These are phyloP conservation scores for Myxozyma nipponensis DNA, from an alignment of 805 yeast species.

Conservation along the genomic window DNA sequence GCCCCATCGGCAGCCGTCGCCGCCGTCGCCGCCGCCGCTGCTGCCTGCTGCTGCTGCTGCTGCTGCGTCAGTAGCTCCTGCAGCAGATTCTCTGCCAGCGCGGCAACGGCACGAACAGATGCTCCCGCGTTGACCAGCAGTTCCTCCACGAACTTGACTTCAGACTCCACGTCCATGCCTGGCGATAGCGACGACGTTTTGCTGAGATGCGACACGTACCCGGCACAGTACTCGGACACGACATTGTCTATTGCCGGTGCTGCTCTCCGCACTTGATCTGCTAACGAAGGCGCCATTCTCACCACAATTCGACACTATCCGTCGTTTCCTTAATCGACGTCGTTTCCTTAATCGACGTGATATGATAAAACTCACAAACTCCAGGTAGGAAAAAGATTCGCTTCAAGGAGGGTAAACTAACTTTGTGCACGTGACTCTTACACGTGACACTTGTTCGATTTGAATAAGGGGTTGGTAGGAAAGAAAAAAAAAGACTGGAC, in stretches of 20 bases:
- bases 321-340: no score
- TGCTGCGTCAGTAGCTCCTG: conserved; percentile 52
- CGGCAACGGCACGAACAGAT: conserved; percentile 49
- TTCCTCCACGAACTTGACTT: conserved; percentile 61
- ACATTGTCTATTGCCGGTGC: conserved; percentile 82
- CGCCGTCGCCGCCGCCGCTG: conserved; percentile 58
- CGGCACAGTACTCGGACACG: conserved; percentile 86
- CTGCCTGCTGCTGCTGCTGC: conserved; percentile 53
- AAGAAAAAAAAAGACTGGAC: no score
- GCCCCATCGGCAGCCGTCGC: conserved; percentile 65
- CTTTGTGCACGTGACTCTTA: no score
- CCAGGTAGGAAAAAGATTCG: no score
- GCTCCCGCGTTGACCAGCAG: conserved; percentile 84
- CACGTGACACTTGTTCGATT: no score
- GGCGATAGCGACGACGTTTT: conserved; percentile 68
- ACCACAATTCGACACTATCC: no score
- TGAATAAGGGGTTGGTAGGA: no score
- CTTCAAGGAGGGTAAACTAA: no score
- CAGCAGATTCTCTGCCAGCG: conserved; percentile 46
- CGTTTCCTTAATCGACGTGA: no score
- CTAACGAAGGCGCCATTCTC: conserved; percentile 20
- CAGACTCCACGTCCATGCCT: conserved; percentile 55
- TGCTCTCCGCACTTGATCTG: conserved; percentile 70
- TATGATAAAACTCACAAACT: no score
- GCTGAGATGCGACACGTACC: conserved; percentile 70